These are phyloP conservation scores for Setaria viridis DNA, from an alignment of 202 grass and related monocot species.

Conservation along the genomic window DNA sequence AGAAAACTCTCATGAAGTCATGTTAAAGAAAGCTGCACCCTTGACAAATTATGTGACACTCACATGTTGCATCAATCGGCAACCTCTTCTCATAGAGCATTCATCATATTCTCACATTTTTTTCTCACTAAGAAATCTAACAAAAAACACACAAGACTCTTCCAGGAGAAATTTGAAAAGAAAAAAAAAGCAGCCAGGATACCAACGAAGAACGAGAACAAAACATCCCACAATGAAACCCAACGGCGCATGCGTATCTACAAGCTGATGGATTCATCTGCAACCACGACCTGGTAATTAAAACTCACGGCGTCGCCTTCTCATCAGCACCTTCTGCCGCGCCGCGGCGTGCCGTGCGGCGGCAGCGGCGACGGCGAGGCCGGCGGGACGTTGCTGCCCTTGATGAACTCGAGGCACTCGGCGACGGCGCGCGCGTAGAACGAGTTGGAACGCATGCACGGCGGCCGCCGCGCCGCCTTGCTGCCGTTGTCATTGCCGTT, in stretches of 20 bases:
- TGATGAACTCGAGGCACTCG: conserved; percentile 68
- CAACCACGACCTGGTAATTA: not conserved
- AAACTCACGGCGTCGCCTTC: not conserved
- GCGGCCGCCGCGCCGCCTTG: conserved; percentile 27
- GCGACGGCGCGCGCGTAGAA: conserved; percentile 65
- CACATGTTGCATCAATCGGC: conserved; percentile 11
- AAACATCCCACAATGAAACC: conserved; percentile 16
- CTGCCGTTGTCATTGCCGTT: not conserved
- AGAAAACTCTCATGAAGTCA: not conserved
- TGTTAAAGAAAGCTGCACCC: conserved; percentile 12
- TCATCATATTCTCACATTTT: not conserved
- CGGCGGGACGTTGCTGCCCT: conserved; percentile 54
- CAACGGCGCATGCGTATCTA: conserved; percentile 25
- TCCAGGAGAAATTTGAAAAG: not conserved
- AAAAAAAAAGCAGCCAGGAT: not conserved
- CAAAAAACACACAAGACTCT: not conserved
- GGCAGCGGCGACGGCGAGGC: not conserved
- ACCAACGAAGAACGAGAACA: not conserved
- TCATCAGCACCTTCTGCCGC: not conserved
- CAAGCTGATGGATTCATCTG: not conserved
- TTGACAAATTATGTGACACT: conserved; percentile 12
- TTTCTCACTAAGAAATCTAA: conserved; percentile 14
- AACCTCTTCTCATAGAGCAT: conserved; percentile 2
- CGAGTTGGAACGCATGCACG: conserved; percentile 63
- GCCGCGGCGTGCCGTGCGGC: conserved; percentile 28